Conservation (phyloP, 768 basidiomycete species). For the Serpula lacrymans region DNA sequence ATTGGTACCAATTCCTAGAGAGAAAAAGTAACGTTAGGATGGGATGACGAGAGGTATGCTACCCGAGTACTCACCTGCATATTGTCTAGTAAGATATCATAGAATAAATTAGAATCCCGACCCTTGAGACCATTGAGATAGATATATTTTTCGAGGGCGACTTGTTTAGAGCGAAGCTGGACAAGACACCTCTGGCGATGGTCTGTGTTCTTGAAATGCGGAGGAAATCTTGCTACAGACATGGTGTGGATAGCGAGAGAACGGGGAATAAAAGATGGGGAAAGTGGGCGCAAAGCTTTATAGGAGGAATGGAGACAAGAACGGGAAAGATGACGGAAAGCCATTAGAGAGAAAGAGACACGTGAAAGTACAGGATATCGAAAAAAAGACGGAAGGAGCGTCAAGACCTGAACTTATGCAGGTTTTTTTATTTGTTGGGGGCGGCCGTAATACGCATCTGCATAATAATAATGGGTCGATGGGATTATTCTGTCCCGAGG, state of each 20-base stretch:
- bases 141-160: slow-evolving; percentile 65
- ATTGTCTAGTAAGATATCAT: slow-evolving; percentile 56
- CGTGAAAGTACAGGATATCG: background rate
- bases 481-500: too few relatives aligned
- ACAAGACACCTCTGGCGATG: slow-evolving; percentile 54
- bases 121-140: slow-evolving; percentile 63
- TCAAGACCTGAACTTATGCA: too few relatives aligned
- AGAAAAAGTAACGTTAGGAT: slow-evolving; percentile 5
- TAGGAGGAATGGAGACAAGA: slow-evolving; percentile 1
- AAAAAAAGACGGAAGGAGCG: background rate
- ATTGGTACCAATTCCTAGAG: slow-evolving; percentile 57
- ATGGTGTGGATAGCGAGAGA: slow-evolving; percentile 20
- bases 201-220: slow-evolving; percentile 45
- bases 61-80: slow-evolving; percentile 42
- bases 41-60: background rate
- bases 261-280: slow-evolving; percentile 10
- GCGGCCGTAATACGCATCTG: slow-evolving; percentile 1
- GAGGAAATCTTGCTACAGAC: slow-evolving; percentile 37
- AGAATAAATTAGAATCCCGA: slow-evolving; percentile 64
- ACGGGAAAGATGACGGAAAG: background rate
- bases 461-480: too few relatives aligned
- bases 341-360: background rate
- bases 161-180: slow-evolving; percentile 55
- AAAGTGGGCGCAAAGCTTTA: slow-evolving; percentile 9
- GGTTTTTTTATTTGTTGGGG: background rate